Percentiles rank a stretch among this genome's conserved stretches.
Conservation (phyloP, 148 eudicot genomes). For the Rhododendron henanense region DNA sequence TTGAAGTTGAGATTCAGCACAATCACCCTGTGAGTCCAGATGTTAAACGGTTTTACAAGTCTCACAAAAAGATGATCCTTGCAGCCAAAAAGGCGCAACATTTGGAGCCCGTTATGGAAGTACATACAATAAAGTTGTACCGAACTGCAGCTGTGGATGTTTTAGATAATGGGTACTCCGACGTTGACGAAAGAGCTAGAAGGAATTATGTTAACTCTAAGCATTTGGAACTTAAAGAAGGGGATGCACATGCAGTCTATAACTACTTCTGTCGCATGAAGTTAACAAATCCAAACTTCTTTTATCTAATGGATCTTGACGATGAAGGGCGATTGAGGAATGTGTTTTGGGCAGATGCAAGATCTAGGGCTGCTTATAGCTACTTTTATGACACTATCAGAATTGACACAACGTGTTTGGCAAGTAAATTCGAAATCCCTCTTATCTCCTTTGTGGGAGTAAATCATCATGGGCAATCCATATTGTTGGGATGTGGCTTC, state of each 20-base stretch:
- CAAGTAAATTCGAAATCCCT: slow-evolving; percentile 33
- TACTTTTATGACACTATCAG: slow-evolving; percentile 28
- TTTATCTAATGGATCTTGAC: slow-evolving; percentile 35
- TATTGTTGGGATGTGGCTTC: slow-evolving; percentile 39
- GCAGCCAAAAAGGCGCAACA: slow-evolving; percentile 27
- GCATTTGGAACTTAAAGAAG: slow-evolving; percentile 38
- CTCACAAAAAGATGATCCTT: slow-evolving; percentile 35
- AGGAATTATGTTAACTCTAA: slow-evolving; percentile 16
- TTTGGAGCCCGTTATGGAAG: slow-evolving; percentile 24
- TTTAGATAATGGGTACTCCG: slow-evolving; percentile 14
- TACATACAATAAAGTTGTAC: slow-evolving; percentile 34
- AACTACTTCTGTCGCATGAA: slow-evolving; percentile 41
- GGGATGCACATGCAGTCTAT: slow-evolving; percentile 34
- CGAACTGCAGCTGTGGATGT: slow-evolving; percentile 21
- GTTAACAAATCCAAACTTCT: slow-evolving; percentile 35
- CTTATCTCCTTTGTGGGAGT: slow-evolving; percentile 33
- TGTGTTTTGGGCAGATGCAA: slow-evolving; percentile 43
- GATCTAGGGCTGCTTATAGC: slow-evolving; percentile 32
- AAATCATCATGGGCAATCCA: slow-evolving; percentile 33
- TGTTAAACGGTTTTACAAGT: slow-evolving; percentile 30
- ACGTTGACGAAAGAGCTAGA: slow-evolving; percentile 13
- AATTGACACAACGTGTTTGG: slow-evolving; percentile 32
- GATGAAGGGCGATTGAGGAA: slow-evolving; percentile 28
- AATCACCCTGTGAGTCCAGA: slow-evolving; percentile 34
- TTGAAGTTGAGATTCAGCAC: slow-evolving; percentile 35